Base-by-base conservation (phyloP, 2,329 filamentous ascomycete genomes). In the Colletotrichum tabaci region DNA sequence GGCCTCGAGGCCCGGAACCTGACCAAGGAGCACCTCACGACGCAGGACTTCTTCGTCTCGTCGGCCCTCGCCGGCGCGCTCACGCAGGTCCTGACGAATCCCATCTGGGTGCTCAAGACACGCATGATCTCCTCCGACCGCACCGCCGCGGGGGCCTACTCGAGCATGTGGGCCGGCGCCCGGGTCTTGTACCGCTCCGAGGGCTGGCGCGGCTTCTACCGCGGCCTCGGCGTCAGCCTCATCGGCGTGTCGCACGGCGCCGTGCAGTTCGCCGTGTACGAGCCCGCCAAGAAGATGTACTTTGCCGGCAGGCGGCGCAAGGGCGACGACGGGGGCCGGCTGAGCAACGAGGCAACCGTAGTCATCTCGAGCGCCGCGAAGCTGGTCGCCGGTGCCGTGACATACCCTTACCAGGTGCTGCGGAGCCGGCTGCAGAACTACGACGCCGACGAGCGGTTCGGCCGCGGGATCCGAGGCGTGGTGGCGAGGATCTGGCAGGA, bases 71-170 rank as follows among this genome's bases (percentile, higher is more conserved):
- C 88, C 74, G 95, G 96, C 40, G 86, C 92, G 21, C 82, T 94
- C 50, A 97, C 95, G 2, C 93, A 95, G 53, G 84, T 94, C 40
- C 87, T 96, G 75, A 98, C 96, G 40, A 98, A 98, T 80, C 96
- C 96, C 2, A 92, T 99, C 77, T 99, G 96, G 96, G 96, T 99
- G 3, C 91, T 99, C 80, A 98, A 98, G 86, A 98, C 96, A 10
- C 93, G 96, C 74, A 98, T 99, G 95, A 87, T 98, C 30, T 94
- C 95, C 40, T 95, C 94, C 4, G 94, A 96, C 75, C 89, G 90
- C 61, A 86, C 89, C 66, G 87, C 90, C 7, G 89, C 87, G 2
- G 94, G 94, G 16, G 96, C 96, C 1, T 99, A 99, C 82, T 87
- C 89, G 18, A 92, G 90, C 74, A 94, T 98, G 86, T 84, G 87